phyloP scores from a whole-genome alignment of 495 filamentous ascomycete genomes.

The Hypoxylon fuscum region DNA sequence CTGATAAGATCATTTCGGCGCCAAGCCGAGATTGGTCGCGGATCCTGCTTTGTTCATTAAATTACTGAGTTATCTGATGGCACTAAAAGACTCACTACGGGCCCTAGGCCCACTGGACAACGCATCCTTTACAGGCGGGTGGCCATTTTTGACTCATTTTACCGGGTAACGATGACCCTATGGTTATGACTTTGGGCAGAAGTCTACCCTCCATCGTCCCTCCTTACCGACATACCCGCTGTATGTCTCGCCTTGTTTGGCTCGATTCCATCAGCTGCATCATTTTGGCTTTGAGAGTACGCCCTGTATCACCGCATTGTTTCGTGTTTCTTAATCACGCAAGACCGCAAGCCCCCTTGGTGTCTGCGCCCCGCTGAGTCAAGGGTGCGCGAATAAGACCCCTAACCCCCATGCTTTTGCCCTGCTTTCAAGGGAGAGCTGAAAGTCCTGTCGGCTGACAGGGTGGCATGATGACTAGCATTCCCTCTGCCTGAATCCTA shows the following conservation, averaged over 20 bases:
- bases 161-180: too few species aligned
- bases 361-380: constrained; percentile 21
- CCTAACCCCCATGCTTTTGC: constrained; percentile 11
- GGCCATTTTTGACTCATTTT: background rate
- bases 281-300: too few species aligned
- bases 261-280: background rate
- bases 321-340: constrained; percentile 10
- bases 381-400: constrained; percentile 21
- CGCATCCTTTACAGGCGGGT: constrained; percentile 17
- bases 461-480: constrained; percentile 32
- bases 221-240: too few species aligned
- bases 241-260: constrained; percentile 8
- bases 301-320: background rate
- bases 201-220: too few species aligned
- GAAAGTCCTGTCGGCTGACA: constrained; percentile 33
- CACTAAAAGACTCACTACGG: constrained; percentile 26
- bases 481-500: constrained; percentile 5
- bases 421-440: constrained; percentile 20
- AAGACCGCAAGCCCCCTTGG: constrained; percentile 7
- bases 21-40: constrained; percentile 19
- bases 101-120: constrained; percentile 18
- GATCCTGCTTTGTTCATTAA: constrained; percentile 21
- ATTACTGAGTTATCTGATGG: constrained; percentile 45
- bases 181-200: too few species aligned
- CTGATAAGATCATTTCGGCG: constrained; percentile 46